Evolutionary conservation across 495 filamentous ascomycete genomes (phyloP).

Genomic region (Pseudevernia furfuracea): DNA sequence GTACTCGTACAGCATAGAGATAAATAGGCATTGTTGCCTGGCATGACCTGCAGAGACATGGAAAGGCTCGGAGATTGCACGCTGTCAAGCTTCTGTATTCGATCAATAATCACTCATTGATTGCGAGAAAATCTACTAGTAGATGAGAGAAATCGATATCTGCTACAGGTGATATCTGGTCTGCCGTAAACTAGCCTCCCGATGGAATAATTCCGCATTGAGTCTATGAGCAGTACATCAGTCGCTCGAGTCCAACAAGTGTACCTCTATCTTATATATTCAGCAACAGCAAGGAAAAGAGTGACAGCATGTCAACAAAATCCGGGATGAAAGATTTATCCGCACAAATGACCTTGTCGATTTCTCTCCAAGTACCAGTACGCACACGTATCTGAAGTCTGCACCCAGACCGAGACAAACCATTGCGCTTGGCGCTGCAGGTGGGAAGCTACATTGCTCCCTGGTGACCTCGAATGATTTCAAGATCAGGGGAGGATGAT

Average conservation of each 20-base stretch:
- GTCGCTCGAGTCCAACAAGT: not conserved
- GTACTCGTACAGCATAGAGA: too few species aligned
- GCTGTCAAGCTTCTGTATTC: too few species aligned
- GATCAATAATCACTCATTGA: too few species aligned
- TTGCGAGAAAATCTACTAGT: not conserved
- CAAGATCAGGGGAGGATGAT: constrained; percentile 10
- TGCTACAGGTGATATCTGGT: not conserved
- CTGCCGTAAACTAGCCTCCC: not conserved
- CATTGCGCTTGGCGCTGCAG: constrained; percentile 6
- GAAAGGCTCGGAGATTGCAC: too few species aligned
- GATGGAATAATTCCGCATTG: not conserved
- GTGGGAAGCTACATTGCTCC: constrained; percentile 24
- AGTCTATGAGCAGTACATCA: constrained; percentile 1
- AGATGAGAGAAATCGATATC: not conserved
- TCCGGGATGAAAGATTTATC: not conserved
- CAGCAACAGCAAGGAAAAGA: not conserved
- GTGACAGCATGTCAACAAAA: not conserved
- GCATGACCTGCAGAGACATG: too few species aligned
- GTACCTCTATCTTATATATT: not conserved
- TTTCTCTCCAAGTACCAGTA: not conserved
- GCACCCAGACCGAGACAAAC: not conserved
- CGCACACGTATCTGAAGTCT: not conserved
- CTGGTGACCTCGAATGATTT: constrained; percentile 23
- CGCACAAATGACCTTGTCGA: not conserved
- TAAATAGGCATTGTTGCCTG: too few species aligned